Base-by-base conservation (phyloP, 2,329 filamentous ascomycete species). In the Teratosphaeria epicoccoides region DNA sequence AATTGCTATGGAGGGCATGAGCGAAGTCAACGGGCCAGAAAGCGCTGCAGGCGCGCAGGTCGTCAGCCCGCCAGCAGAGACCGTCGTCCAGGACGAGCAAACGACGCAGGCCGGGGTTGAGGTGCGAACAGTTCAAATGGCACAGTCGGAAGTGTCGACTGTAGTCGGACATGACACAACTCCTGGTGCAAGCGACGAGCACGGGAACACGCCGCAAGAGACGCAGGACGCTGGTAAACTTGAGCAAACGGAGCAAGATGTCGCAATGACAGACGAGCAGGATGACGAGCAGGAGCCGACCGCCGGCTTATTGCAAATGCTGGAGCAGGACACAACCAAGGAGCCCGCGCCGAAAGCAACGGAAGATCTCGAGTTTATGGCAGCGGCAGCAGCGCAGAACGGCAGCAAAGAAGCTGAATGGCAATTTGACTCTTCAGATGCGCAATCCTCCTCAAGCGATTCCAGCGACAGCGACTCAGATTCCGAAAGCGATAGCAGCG, bases 381-480 rank as follows among this genome's bases (percentile, higher is more conserved):
- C 66, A 47, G 71, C 70, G 10, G 74, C 69, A 14, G 66, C 70
- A 49, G 70, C 68, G 10, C 74, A 73, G 58, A 71, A 73, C 49
- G 71, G 68, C 26, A 71, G 74, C 45, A 69, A 74, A 49, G 75
- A 85, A 44, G 83, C 85, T 2, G 90, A 96, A 68, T 97, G 88
- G 87, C 88, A 95, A 52, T 75, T 77, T 47, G 77, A 81, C 58
- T 78, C 78, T 23, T 78, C 77, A n/a, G 71, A 75, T 22, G 82
- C 81, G 2, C 80, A 83, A 55, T 78, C 77, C 37, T 80, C 78
- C 0, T 79, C 77, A n/a, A 77, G 78, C 48, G 71, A 74, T 20
- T 71, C 71, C 49, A 55, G 47, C 48, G 56, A 56, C 7, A 59
- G 61, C 53, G 59, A 62, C 54, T 58, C 58, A 2, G 66, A 64